Conservation (phyloP, 352 stramenopile species). For the Phytophthora sansomeana region DNA sequence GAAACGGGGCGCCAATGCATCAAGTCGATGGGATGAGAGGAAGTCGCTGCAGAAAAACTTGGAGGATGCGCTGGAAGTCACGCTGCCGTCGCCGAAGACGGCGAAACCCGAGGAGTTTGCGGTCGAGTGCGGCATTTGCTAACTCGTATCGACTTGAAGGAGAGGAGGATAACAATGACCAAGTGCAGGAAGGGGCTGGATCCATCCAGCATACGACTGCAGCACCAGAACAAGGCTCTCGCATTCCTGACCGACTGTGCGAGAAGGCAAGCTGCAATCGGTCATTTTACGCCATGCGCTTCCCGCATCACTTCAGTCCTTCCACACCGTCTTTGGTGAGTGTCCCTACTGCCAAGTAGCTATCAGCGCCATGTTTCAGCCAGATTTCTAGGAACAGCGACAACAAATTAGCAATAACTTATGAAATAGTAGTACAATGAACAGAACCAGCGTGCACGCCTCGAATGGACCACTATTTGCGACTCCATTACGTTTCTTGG, state of each 20-base stretch:
- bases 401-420: too few species aligned
- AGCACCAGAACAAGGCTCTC: slow-evolving; percentile 26
- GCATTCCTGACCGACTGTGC: slow-evolving; percentile 85
- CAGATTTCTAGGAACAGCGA: slow-evolving; percentile 28
- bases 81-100: slow-evolving; percentile 61
- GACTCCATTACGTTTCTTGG: too few species aligned
- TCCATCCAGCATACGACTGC: background rate
- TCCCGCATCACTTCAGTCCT: slow-evolving; percentile 88
- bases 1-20: too few species aligned
- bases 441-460: too few species aligned
- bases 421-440: too few species aligned
- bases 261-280: slow-evolving; percentile 87
- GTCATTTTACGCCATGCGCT: slow-evolving; percentile 88
- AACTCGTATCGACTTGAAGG: slow-evolving; percentile 79
- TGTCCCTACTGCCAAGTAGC: slow-evolving; percentile 91
- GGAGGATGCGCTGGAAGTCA: slow-evolving; percentile 79
- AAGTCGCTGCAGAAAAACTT: too few species aligned
- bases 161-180: slow-evolving; percentile 25
- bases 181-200: background rate
- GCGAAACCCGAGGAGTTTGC: slow-evolving; percentile 72
- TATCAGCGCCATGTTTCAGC: slow-evolving; percentile 82
- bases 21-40: too few species aligned
- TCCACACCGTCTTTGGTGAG: slow-evolving; percentile 91
- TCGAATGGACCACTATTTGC: too few species aligned
- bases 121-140: slow-evolving; percentile 91